Conservation (phyloP, 2,329 filamentous ascomycete species). For the Botrytis cinerea region DNA sequence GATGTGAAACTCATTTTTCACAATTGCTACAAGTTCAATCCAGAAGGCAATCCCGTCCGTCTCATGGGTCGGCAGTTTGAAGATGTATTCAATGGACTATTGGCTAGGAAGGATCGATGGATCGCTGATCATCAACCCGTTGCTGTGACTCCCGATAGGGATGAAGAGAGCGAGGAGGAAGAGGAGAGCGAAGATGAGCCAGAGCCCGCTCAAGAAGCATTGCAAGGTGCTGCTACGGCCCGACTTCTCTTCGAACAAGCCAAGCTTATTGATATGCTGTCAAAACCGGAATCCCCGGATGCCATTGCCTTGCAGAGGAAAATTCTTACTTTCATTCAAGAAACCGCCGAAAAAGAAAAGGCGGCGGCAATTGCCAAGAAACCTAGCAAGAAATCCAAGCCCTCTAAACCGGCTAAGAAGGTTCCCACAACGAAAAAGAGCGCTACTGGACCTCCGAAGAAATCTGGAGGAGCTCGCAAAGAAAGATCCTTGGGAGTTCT, state of each 20-base stretch:
- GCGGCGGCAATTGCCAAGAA: conserved; percentile 26
- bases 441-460: conserved; percentile 48
- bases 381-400: conserved; percentile 59
- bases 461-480: conserved; percentile 29
- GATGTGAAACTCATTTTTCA: conserved; percentile 81
- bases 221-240: conserved; percentile 45
- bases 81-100: conserved; percentile 71
- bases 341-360: conserved; percentile 46
- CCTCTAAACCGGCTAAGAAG: conserved; percentile 46
- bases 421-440: conserved; percentile 32
- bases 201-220: conserved; percentile 41
- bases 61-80: conserved; percentile 71
- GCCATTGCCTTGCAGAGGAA: conserved; percentile 41
- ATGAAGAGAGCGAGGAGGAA: conserved; percentile 63
- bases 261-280: conserved; percentile 57
- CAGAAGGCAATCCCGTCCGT: conserved; percentile 73
- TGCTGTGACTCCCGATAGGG: conserved; percentile 63
- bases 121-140: conserved; percentile 71
- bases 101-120: conserved; percentile 79
- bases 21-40: conserved; percentile 93
- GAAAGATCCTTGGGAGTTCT: conserved; percentile 65
- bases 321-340: conserved; percentile 67
- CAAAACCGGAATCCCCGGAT: conserved; percentile 53
- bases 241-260: conserved; percentile 56
- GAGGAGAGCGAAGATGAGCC: conserved; percentile 56